Percentiles rank a stretch among this genome's conserved stretches.
phyloP scores from a whole-genome alignment of 768 basidiomycete genomes.

The Postia placenta region DNA sequence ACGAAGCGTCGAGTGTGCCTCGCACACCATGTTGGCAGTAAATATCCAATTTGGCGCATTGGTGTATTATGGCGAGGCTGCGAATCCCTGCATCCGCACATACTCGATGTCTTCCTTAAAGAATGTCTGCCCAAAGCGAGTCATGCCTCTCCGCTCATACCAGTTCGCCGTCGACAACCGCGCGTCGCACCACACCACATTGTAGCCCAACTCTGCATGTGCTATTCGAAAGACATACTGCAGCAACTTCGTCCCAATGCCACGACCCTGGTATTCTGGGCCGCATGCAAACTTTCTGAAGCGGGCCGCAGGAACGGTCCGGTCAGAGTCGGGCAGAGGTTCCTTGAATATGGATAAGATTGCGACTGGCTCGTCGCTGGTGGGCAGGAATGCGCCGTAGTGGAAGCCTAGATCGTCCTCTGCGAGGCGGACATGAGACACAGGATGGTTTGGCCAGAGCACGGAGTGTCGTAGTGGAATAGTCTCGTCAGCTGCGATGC shows the following conservation, averaged over 20 bases:
- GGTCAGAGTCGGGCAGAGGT: conserved; percentile 29
- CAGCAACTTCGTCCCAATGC: conserved; percentile 48
- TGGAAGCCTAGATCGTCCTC: conserved; percentile 48
- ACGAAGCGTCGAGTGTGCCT: too few species aligned
- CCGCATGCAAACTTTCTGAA: conserved; percentile 62
- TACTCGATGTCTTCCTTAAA: conserved; percentile 52
- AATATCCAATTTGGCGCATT: too few species aligned
- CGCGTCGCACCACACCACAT: conserved; percentile 54
- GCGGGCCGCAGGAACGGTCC: conserved; percentile 26
- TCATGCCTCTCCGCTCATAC: conserved; percentile 49
- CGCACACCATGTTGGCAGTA: too few species aligned
- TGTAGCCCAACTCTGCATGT: conserved; percentile 33
- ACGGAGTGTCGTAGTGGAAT: conserved; percentile 48
- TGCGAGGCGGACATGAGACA: conserved; percentile 42
- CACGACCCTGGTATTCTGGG: conserved; percentile 42
- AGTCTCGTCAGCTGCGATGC: conserved; percentile 38
- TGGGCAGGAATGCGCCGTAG: conserved; percentile 47
- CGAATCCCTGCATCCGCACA: conserved; percentile 36
- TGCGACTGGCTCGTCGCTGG: conserved; percentile 32
- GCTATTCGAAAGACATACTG: conserved; percentile 33
- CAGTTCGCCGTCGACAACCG: conserved; percentile 36
- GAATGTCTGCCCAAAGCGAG: conserved; percentile 43
- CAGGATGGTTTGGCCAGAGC: conserved; percentile 47
- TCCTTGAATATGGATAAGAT: conserved; percentile 55
- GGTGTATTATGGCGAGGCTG: too few species aligned